Base-by-base conservation (phyloP, 495 filamentous ascomycete species). In the Parachaetomium inaequale region DNA sequence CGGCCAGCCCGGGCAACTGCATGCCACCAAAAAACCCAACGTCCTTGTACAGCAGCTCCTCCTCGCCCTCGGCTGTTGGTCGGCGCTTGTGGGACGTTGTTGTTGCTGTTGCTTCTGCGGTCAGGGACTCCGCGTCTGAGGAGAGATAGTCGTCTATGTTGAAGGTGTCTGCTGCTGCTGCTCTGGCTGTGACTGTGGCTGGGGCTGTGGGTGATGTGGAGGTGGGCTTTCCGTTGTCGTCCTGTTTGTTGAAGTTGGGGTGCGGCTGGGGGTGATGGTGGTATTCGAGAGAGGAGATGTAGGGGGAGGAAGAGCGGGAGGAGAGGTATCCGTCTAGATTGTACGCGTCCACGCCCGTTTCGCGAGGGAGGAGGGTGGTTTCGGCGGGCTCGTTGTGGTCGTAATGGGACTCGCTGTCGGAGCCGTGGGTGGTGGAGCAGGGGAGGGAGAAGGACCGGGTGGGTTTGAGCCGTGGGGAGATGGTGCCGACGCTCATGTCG, bases 41-140 rank as follows among this genome's bases (percentile, higher is more conserved):
- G 23, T 76, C 74, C 23, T 69, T 68, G 47, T 80, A 80, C 17
- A 82, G 68, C 14, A 82, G 68, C 6, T 75, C 74, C 47, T 76
- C 75, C 62, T 80, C 79, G 55, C 74, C 75, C 36, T 77, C 75
- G 36, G 67, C 70, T 0, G 59, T 62, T 8, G 65, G 64, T 10
- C 64, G 71, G n/a, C 68, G 73, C 3, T 40, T 51, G n/a, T 67
- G 56, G 1, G 64, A 58, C 12, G 47, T 40, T 3, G 57, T 61
- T 7, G 7, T 26, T 1, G 23, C 26, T 3, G 45, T 49, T 3
- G 45, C 6, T 11, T 21, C 21, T 15, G 45, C 15, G 14, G 45
- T 49, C 45, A 74, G 67, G 2, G 75, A 79, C 29, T 77, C 76
- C 23, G 66, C 70, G 58, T 76, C 74, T 0, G 70, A 69, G 1